Conservation (phyloP, 768 basidiomycete species). For the Sporobolomyces roseus region DNA sequence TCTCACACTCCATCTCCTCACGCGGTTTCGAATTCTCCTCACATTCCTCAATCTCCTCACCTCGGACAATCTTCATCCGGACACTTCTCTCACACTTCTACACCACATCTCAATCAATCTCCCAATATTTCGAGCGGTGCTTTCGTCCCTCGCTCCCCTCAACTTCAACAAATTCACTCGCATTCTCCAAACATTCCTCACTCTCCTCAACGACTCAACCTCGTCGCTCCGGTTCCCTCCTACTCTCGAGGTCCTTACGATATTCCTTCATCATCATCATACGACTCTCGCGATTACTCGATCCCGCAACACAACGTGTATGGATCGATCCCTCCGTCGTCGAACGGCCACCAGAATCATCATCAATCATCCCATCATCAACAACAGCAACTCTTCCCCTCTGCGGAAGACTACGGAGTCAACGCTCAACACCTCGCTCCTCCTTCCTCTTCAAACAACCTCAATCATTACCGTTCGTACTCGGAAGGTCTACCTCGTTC, state of each 20-base stretch:
- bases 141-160: conserved; percentile 8
- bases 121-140: not conserved
- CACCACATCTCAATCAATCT: not conserved
- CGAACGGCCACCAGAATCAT: not conserved
- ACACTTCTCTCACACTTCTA: conserved; percentile 9
- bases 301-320: too few species aligned
- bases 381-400: conserved; percentile 17
- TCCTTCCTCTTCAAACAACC: not conserved
- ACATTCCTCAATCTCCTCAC: not conserved
- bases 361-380: not conserved
- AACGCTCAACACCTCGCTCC: not conserved
- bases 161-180: not conserved
- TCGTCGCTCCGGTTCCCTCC: not conserved
- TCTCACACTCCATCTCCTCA: not conserved
- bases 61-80: not conserved
- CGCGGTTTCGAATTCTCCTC: not conserved
- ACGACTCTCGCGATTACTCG: not conserved
- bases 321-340: not conserved
- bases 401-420: conserved; percentile 32
- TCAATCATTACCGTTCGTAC: conserved; percentile 28
- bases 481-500: conserved; percentile 17
- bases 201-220: not conserved
- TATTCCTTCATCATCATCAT: not conserved
- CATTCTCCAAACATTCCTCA: conserved; percentile 3
- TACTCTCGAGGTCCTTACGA: not conserved